A percentile compares a stretch with the other conserved stretches of the same genome.
Conservation (phyloP, 2,329 filamentous ascomycete genomes). For the Trichophyton schoenleinii region DNA sequence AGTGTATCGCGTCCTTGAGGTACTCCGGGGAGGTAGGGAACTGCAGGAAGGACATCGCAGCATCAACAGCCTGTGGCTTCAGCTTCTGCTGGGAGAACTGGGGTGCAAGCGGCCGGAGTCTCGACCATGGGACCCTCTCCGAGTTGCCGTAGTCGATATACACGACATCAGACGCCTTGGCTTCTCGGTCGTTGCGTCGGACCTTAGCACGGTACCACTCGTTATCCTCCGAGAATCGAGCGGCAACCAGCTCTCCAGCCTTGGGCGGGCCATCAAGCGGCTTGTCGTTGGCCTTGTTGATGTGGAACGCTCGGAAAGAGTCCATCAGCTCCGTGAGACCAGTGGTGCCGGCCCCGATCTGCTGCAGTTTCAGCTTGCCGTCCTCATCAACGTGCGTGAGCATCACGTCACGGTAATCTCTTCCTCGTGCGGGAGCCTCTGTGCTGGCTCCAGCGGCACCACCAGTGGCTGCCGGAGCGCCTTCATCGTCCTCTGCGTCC, state of each 20-base stretch:
- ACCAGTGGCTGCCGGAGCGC: slow-evolving; percentile 35
- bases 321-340: slow-evolving; percentile 79
- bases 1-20: slow-evolving; percentile 63
- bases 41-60: slow-evolving; percentile 76
- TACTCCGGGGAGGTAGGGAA: slow-evolving; percentile 75
- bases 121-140: slow-evolving; percentile 74
- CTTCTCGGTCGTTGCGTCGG: slow-evolving; percentile 80
- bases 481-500: slow-evolving; percentile 53
- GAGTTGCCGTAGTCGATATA: slow-evolving; percentile 97
- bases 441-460: slow-evolving; percentile 38
- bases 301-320: slow-evolving; percentile 81
- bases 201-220: slow-evolving; percentile 92
- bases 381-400: slow-evolving; percentile 79
- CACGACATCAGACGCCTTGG: slow-evolving; percentile 76
- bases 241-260: slow-evolving; percentile 80
- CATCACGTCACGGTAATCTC: slow-evolving; percentile 88
- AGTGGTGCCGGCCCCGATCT: slow-evolving; percentile 74
- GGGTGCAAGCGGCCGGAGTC: slow-evolving; percentile 63
- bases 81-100: slow-evolving; percentile 74
- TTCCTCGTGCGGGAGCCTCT: slow-evolving; percentile 51
- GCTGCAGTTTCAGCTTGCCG: slow-evolving; percentile 78
- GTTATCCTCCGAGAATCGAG: slow-evolving; percentile 76
- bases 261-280: slow-evolving; percentile 67
- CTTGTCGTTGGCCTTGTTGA: slow-evolving; percentile 67
- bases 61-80: slow-evolving; percentile 76